phyloP scores from a whole-genome alignment of 768 basidiomycete species.

The Lyophyllum atratum region DNA sequence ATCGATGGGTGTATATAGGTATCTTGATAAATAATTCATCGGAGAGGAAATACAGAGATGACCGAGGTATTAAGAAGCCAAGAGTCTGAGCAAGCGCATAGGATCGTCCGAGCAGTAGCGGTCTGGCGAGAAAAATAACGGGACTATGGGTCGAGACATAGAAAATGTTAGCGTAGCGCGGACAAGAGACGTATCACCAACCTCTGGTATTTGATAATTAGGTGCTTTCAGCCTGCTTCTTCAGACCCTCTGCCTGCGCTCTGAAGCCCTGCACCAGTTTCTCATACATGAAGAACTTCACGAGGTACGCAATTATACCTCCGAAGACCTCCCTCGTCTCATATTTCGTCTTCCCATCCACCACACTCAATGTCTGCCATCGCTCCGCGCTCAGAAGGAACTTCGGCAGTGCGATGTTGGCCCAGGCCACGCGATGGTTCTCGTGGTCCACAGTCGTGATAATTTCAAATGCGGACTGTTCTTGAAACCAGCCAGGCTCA shows the following conservation, averaged over 20 bases:
- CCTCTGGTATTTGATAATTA: background rate
- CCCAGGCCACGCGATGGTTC: slow-evolving; percentile 61
- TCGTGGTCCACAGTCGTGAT: slow-evolving; percentile 56
- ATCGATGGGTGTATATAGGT: no score
- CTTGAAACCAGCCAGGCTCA: slow-evolving; percentile 38
- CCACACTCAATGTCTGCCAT: slow-evolving; percentile 62
- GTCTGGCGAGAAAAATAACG: background rate
- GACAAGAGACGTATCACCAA: background rate
- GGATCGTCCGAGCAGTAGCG: background rate
- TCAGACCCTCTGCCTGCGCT: slow-evolving; percentile 61
- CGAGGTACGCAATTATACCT: slow-evolving; percentile 54
- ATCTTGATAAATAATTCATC: no score
- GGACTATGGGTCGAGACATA: background rate
- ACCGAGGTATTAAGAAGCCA: no score
- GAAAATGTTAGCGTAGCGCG: no score
- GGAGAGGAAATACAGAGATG: no score
- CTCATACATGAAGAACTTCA: slow-evolving; percentile 44
- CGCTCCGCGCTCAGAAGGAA: slow-evolving; percentile 58
- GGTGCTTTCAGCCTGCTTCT: slow-evolving; percentile 46
- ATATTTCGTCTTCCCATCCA: slow-evolving; percentile 58
- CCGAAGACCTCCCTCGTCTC: slow-evolving; percentile 64
- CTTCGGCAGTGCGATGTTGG: slow-evolving; percentile 35
- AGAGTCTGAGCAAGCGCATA: no score
- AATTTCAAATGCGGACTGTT: slow-evolving; percentile 39
- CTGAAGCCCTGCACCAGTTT: slow-evolving; percentile 47